These are phyloP conservation scores for Xanthoceras sorbifolium DNA, from an alignment of 345 rosid species.

Conservation along the genomic window DNA sequence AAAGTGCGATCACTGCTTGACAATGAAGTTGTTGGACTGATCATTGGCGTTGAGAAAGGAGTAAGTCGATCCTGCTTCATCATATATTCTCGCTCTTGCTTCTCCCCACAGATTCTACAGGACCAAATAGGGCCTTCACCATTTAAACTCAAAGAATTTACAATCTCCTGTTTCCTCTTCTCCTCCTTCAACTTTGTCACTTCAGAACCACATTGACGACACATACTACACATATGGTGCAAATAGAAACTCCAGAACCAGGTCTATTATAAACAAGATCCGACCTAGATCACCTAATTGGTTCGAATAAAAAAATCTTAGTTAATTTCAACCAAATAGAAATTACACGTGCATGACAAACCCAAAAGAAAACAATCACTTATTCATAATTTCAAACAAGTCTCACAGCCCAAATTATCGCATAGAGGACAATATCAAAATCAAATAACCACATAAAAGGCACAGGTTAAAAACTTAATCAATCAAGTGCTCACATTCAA, in stretches of 20 bases:
- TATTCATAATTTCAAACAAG: neutral
- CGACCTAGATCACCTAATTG: constrained; percentile 28
- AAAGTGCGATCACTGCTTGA: constrained; percentile 62
- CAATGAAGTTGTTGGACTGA: constrained; percentile 62
- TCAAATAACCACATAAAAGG: neutral
- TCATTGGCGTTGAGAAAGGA: constrained; percentile 40
- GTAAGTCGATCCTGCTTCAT: constrained; percentile 33
- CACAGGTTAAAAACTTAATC: neutral
- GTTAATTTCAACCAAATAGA: neutral
- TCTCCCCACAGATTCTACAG: constrained; percentile 58
- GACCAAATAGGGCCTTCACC: constrained; percentile 34
- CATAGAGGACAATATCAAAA: neutral
- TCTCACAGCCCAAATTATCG: no score
- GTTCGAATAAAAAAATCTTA: neutral
- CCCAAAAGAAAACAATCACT: neutral
- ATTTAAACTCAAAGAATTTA: constrained; percentile 29
- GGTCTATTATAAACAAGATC: constrained; percentile 12
- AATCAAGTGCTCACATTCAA: neutral
- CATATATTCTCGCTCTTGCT: constrained; percentile 30
- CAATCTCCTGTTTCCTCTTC: constrained; percentile 32
- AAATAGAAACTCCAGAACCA: constrained; percentile 21
- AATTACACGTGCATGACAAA: neutral
- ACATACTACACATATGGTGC: constrained; percentile 43
- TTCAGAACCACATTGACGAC: constrained; percentile 52
- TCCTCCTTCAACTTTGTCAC: constrained; percentile 29